Percentiles rank a stretch among this genome's conserved stretches.
Evolutionary conservation across 108 stramenopile species (phyloP).

Genomic region (Nannochloropsis salina): DNA sequence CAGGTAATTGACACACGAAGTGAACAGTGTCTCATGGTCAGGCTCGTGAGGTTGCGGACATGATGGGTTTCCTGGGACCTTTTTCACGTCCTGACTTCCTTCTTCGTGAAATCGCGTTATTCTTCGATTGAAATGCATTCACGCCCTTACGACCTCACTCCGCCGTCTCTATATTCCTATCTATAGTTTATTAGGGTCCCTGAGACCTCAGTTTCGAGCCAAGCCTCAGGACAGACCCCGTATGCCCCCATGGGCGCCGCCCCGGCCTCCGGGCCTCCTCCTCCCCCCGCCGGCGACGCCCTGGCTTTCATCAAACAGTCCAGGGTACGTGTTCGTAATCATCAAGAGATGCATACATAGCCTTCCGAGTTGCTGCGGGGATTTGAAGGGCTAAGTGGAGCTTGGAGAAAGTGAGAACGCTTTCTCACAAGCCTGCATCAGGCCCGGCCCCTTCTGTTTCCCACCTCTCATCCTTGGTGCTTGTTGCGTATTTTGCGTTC

Average conservation of each 20-base stretch:
- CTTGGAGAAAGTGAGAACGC: too few species aligned
- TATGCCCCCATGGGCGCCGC: slow-evolving; percentile 1
- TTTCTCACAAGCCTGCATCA: too few species aligned
- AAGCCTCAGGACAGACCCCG: background rate
- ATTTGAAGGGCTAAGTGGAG: too few species aligned
- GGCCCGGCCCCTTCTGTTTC: too few species aligned
- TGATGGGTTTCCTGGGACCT: background rate
- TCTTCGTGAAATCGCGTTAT: background rate
- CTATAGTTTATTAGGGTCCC: background rate
- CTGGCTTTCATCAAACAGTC: background rate
- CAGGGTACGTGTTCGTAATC: background rate
- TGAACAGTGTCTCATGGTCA: too few species aligned
- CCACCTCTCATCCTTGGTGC: too few species aligned
- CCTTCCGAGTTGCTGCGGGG: too few species aligned
- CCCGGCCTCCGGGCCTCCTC: background rate
- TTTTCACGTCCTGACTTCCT: background rate
- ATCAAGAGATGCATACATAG: too few species aligned
- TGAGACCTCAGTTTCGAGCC: background rate
- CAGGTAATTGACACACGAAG: background rate
- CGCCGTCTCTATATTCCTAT: background rate
- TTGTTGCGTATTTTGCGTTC: too few species aligned
- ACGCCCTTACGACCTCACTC: background rate
- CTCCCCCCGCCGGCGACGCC: background rate
- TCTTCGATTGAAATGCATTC: background rate
- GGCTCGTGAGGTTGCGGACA: too few species aligned